Base-by-base conservation (phyloP, 1,139 yeast genomes). In the Diutina scorzettiae region DNA sequence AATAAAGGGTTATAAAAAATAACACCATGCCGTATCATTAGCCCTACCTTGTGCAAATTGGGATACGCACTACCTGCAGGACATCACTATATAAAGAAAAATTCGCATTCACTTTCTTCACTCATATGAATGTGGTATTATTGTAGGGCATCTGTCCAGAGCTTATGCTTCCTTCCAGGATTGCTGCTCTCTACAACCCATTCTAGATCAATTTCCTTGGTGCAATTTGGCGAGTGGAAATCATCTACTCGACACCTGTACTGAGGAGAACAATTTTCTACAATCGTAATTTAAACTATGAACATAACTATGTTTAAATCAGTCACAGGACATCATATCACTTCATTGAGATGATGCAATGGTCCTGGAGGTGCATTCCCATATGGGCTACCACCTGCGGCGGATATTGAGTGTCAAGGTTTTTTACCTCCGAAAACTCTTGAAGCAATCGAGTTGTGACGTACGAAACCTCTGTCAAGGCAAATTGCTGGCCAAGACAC, bases 401-500 rank as follows among this genome's bases (percentile, higher is more conserved):
- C 5, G 39, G 39, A 16, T 34, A 34, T 18, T 21, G n/a, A 23
- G 28, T 20, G 20, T 28, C 27, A 19, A 7, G 16, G 20, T 20
- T 20, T 8, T 5, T 14, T 5, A 28, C 25, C 5, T 18, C 12
- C 14, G 25, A 18, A 28, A 39, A 39, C 27, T 19, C 30, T 30
- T 39, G 41, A n/a, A 19, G 6, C 17, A 39, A n/a, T 3, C 41
- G 24, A 6, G 21, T 14, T 6, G 33, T n/a, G 17, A 39, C 41
- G 23, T 39, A 39, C 18, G 30, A 16, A 9, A 25, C 31, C 24
- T 39, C 41, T n/a, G 41, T 39, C 12, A 39, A 16, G 33, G 49
- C 51, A 34, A 42, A 47, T 37, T 49, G 47, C 40, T 49, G 51
- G 8, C 51, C 51, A 42, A 49, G 43, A 32, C 51, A 49, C 19